Percentiles rank a stretch among this genome's conserved stretches.
These are phyloP conservation scores for Aciculosporium take DNA, from an alignment of 2,329 filamentous ascomycete species.

Conservation along the genomic window DNA sequence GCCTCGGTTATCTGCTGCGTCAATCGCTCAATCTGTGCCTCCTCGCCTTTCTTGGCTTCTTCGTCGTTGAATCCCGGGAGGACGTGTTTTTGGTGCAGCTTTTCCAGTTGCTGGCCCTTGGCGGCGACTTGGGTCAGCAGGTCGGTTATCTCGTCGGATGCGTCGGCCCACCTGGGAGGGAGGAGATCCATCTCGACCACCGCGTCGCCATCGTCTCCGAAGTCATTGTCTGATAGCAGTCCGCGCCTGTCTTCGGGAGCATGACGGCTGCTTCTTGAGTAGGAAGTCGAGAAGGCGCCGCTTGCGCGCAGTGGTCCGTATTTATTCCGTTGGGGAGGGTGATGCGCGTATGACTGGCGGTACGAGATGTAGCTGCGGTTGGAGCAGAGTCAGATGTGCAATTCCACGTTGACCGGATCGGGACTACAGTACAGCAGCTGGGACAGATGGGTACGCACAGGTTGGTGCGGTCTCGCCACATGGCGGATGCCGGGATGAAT, in stretches of 20 bases:
- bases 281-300: conserved; percentile 43
- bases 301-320: conserved; percentile 36
- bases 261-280: conserved; percentile 35
- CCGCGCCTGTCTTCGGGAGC: conserved; percentile 49
- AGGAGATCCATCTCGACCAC: conserved; percentile 97
- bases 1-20: conserved; percentile 80
- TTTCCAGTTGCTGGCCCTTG: conserved; percentile 74
- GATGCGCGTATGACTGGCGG: conserved; percentile 94
- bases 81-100: conserved; percentile 92
- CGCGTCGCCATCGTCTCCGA: conserved; percentile 77
- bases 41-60: conserved; percentile 72
- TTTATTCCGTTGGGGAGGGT: conserved; percentile 73
- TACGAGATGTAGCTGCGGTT: conserved; percentile 81
- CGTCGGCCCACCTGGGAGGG: conserved; percentile 87
- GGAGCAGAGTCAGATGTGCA: not conserved
- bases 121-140: conserved; percentile 65
- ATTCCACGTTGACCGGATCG: not conserved
- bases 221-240: conserved; percentile 67
- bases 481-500: conserved; percentile 49
- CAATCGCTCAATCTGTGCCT: conserved; percentile 75
- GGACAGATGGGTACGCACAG: conserved; percentile 50
- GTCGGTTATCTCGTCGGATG: conserved; percentile 86
- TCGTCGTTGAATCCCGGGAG: conserved; percentile 95
- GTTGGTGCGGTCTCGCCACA: conserved; percentile 99
- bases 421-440: no score